Base-by-base conservation (phyloP, 1,139 yeast species). In the Sugiyamaella xylanicola region DNA sequence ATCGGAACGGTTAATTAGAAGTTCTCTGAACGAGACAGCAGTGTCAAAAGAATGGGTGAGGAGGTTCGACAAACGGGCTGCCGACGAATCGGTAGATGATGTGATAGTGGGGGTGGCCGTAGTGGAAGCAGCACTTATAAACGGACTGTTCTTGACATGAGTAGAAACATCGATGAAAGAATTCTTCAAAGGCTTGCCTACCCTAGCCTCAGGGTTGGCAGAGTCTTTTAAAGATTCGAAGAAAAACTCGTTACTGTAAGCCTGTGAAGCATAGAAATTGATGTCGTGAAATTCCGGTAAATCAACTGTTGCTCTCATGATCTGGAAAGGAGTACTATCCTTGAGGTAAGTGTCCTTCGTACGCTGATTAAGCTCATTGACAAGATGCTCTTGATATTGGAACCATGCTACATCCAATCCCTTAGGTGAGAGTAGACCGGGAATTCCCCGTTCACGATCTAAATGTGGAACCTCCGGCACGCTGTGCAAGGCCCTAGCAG, bases 231-330 rank as follows among this genome's bases (percentile, higher is more conserved):
- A 76, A 68, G 87, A 90, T 68, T 86, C 83, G 71, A 91, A 85
- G 69, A 88, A 90, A 61, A 93, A 82, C 74, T 95, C 97, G 73
- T 93, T 93, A 71, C 89, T 90, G 74, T 89, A 95, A 2, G 92
- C 85, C 70, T 88, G 96, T 1, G 96, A 86, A 9, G 98, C 97
- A 67, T 80, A 82, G 72, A 88, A 93, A 75, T 85, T 89, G 20
- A 86, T 53, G 17, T 62, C 62, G 53, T 87, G 84, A 65, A 82
- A 81, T 43, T 83, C 81, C 42, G 88, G 79, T 61, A 82, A 82
- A 66, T 82, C 82, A n/a, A 91, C 85, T 1, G 92, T 83, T 61
- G 83, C 79, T 56, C 86, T 75, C 59, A 87, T 72, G 58, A 88
- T 81, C 62, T 86, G 86, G 70, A 84, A 67, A 29, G 63, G 59